Conservation (phyloP, 768 basidiomycete genomes). For the Termitomyces sp. region DNA sequence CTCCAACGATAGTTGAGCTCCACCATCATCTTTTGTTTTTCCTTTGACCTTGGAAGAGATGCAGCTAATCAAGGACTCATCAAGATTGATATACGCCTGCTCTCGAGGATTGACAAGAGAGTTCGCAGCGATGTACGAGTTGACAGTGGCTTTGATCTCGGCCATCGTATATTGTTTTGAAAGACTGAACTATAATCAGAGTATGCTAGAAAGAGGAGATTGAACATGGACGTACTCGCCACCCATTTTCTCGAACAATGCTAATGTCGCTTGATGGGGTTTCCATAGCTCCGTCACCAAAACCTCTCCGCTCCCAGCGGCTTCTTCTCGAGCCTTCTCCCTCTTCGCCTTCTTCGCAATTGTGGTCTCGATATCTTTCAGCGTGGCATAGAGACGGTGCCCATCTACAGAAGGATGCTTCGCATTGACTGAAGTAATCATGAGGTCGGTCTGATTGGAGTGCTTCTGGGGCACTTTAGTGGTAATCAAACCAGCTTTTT, state of each 20-base stretch:
- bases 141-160: slow-evolving; percentile 58
- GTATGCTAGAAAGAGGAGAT: not conserved
- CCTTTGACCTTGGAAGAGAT: slow-evolving; percentile 34
- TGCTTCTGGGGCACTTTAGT: slow-evolving; percentile 63
- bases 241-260: slow-evolving; percentile 63
- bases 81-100: slow-evolving; percentile 70
- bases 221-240: slow-evolving; percentile 48
- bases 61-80: slow-evolving; percentile 40
- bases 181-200: slow-evolving; percentile 36
- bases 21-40: slow-evolving; percentile 28
- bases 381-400: slow-evolving; percentile 54
- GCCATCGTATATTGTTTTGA: slow-evolving; percentile 50
- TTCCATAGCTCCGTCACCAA: slow-evolving; percentile 75
- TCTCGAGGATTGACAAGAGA: slow-evolving; percentile 65
- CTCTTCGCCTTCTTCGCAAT: slow-evolving; percentile 58
- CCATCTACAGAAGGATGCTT: slow-evolving; percentile 54
- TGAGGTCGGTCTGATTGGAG: slow-evolving; percentile 48
- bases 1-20: slow-evolving; percentile 28
- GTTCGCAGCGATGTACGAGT: slow-evolving; percentile 59
- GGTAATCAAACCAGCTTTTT: slow-evolving; percentile 72
- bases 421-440: slow-evolving; percentile 53
- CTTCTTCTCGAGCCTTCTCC: slow-evolving; percentile 46
- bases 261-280: slow-evolving; percentile 54
- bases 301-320: slow-evolving; percentile 46
- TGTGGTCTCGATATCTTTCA: slow-evolving; percentile 65